Evolutionary conservation across 495 filamentous ascomycete genomes (phyloP).

Genomic region (Bombardia bombarda): DNA sequence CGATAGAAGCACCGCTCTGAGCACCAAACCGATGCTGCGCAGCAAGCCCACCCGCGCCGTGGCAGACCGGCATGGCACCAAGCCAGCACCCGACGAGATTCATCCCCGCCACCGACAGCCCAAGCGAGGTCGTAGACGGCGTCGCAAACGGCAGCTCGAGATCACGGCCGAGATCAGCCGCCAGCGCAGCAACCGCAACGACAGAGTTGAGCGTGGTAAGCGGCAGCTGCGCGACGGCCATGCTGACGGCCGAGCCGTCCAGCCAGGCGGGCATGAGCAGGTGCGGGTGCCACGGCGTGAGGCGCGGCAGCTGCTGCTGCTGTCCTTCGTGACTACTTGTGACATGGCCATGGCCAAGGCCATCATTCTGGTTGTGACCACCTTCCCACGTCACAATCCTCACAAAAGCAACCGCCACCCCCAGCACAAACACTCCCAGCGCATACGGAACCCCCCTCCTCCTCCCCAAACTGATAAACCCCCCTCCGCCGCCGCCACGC

Average conservation of each 20-base stretch:
- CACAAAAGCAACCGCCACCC: slow-evolving; percentile 27
- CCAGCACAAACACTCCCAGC: slow-evolving; percentile 57
- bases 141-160: slow-evolving; percentile 39
- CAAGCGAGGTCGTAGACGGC: slow-evolving; percentile 64
- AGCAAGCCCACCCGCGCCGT: slow-evolving; percentile 84
- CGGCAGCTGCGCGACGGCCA: slow-evolving; percentile 74
- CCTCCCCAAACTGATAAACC: too few relatives aligned
- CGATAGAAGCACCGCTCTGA: slow-evolving; percentile 72
- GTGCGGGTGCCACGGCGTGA: slow-evolving; percentile 3
- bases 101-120: slow-evolving; percentile 71
- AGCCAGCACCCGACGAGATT: slow-evolving; percentile 85
- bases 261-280: slow-evolving; percentile 42
- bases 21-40: slow-evolving; percentile 88
- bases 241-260: slow-evolving; percentile 44
- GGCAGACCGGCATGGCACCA: slow-evolving; percentile 91
- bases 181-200: slow-evolving; percentile 71
- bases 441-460: too few relatives aligned
- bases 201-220: slow-evolving; percentile 87
- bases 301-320: background rate
- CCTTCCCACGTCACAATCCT: too few relatives aligned
- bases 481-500: too few relatives aligned
- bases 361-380: background rate
- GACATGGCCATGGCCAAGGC: background rate
- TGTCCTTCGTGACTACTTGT: too few relatives aligned
- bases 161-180: slow-evolving; percentile 66